Evolutionary conservation across 108 stramenopile genomes (phyloP), one percentile per base, ranked within the genome.

Genomic region (Licmophora abbreviata): DNA sequence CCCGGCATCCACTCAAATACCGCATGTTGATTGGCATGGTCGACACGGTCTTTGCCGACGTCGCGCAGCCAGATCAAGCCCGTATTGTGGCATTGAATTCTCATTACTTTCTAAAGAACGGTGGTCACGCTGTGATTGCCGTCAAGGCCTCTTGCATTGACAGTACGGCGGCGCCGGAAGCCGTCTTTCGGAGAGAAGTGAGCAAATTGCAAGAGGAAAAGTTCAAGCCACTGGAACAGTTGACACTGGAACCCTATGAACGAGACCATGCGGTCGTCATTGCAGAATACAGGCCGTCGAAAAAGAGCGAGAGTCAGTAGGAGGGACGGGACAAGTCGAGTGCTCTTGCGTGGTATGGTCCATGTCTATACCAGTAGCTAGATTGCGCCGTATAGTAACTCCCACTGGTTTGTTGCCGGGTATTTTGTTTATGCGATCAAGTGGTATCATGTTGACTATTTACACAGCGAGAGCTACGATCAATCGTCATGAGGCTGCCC

Each of bases 1-100:
- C 99, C 10, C 71, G 99, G 31, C 99, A 99, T 78, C 99, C 99
- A 22, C 81, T 98, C 22, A 99, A 99, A 70, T 99, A 99, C 72
- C 85, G 99, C 32, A 99, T 99, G 99, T 67, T 97, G 47, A 88
- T 97, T 53, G 97, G 97, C 55, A 99, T 99, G 99, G 99, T 98
- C 29, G 99, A 99, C 61, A 63, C 65, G 50, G 87, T 99, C 45
- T 99, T 99, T 77, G 99, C 99, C 15, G 99, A 99, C 73, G 93
- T 99, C 33, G 99, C 99, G 1, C 99, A 99, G 67, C 97, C 99
- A 10, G 99, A 99, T 71, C 97, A 98, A 71, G 96, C 96, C 7
- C 96, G 99, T 58, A 99, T 99, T 59, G 99, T 99, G 40, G 97
- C 95, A 14, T 68, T 97, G 53, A 99, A 99, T 68, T 78, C 95